Evolutionary conservation across 768 basidiomycete genomes (phyloP), one percentile per base, ranked within the genome.

Genomic region (Rhizopogon rudus): DNA sequence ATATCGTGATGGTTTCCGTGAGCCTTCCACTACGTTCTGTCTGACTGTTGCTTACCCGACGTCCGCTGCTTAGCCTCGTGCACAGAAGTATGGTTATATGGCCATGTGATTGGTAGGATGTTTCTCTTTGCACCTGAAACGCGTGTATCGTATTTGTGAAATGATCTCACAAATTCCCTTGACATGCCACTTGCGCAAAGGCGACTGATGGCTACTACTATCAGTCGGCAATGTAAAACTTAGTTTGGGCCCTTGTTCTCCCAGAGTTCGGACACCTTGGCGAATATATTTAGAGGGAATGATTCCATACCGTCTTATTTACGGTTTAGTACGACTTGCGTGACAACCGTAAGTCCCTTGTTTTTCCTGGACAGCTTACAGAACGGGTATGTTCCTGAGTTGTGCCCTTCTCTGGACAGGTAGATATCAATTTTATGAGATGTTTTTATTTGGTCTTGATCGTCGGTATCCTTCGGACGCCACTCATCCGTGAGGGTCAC

Each of bases 1-100:
- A 66, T 17, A 61, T 74, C 22, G 44, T 75, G 2, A 59, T 70
- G 53, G 67, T 74, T 39, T 63, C 70, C 56, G 73, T 72, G 53
- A 53, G 63, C 28, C 29, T 33, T 37, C 1, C 16, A n/a, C 22
- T 14, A 22, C 10, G 14, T 22, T n/a, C 1, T 37, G n/a, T 12
- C 3, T 51, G 5, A 6, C 45, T 35, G 12, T 8, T 33, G 22
- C n/a, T 29, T 45, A 16, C 14, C 53, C 53, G n/a, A 37, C 35
- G 51, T 40, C 31, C 3, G 44, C 45, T 54, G 20, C 45, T 20
- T 10, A 68, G 69, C 29, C 59, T 8, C 6, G 17, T 28, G 17
- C 44, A 37, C 40, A 39, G 8, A 61, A 31, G 17, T 68, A 65
- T 31, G 65, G 63, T 7, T 68, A 65, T 43, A 63, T 71, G 59